Evolutionary conservation across 352 stramenopile genomes (phyloP).

Genomic region (Phytophthora quininea): DNA sequence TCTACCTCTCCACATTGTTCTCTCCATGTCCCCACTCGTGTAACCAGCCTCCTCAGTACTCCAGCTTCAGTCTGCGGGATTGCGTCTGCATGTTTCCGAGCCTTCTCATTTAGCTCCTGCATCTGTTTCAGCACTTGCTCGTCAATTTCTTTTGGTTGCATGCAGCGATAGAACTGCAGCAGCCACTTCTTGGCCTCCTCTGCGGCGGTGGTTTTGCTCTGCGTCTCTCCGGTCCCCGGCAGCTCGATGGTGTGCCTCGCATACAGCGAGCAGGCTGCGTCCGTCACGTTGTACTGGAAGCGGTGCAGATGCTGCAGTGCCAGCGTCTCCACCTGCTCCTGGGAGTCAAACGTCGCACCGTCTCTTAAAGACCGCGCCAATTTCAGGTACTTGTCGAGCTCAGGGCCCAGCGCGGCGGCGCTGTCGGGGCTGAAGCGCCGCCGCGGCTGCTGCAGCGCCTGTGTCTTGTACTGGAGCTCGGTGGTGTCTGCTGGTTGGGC

Average conservation of each 20-base stretch:
- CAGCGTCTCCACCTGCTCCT: constrained; percentile 73
- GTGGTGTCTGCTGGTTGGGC: constrained; percentile 14
- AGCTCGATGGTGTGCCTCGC: constrained; percentile 83
- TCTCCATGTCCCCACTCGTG: constrained; percentile 58
- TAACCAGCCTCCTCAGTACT: constrained; percentile 62
- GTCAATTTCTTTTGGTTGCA: constrained; percentile 46
- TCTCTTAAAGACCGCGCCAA: constrained; percentile 76
- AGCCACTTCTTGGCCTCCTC: constrained; percentile 70
- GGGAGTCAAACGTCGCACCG: constrained; percentile 79
- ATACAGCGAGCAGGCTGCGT: constrained; percentile 83
- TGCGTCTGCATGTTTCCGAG: constrained; percentile 26
- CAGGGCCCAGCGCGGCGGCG: constrained; percentile 57
- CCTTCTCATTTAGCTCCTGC: constrained; percentile 41
- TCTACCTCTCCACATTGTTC: constrained; percentile 38
- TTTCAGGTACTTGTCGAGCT: constrained; percentile 85
- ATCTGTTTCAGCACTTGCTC: constrained; percentile 52
- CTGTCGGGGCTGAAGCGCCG: constrained; percentile 54
- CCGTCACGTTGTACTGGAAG: constrained; percentile 81
- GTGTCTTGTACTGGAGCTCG: constrained; percentile 35
- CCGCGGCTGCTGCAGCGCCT: constrained; percentile 37
- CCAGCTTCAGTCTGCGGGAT: constrained; percentile 55
- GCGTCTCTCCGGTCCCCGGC: constrained; percentile 26
- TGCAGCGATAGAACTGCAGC: constrained; percentile 65
- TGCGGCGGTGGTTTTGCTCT: constrained; percentile 26
- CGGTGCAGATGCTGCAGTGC: constrained; percentile 82